Evolutionary conservation across 2,329 filamentous ascomycete genomes (phyloP), one percentile per base, ranked within the genome.

Genomic region (Alternaria conjuncta): DNA sequence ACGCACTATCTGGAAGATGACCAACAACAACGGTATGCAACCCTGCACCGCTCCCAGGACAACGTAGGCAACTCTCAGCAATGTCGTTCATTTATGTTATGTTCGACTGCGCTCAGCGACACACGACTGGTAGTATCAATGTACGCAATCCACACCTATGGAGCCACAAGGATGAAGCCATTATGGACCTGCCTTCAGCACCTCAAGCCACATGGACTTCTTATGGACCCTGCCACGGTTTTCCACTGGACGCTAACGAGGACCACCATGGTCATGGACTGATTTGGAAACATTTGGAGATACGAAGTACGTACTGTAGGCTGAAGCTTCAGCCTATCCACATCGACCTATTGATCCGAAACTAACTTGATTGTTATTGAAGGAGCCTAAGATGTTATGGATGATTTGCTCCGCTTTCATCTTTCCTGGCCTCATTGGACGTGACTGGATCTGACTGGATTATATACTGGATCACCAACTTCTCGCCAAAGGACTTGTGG

Each of bases 281-380:
- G 59, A 54, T 57, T 67, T 66, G 65, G 68, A 67, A 36, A 55
- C 61, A 61, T 67, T 69, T 73, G 68, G 62, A 68, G 62, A 61
- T 55, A 70, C 57, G 63, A 76, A 74, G 77, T 79, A 79, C 76
- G 77, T 79, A 79, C 71, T 62, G 63, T 68, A 67, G 73, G 76
- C 75, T 70, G 18, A 69, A 60, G 60, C 21, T 58, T 64, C 36
- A 53, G 74, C 71, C 75, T 72, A 61, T 67, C 66, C 54, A 67
- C 50, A 64, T 70, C 69, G 64, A 63, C 65, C 57, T 47, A 64
- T 73, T 76, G 71, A 75, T 75, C 58, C 50, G 56, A 71, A 59
- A 79, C 76, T 79, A 70, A 79, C 73, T 75, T 75, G 64, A 69
- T 71, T 71, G 67, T 57, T 65, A 58, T 68, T 68, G 63, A 75